Base-by-base conservation (phyloP, 345 rosid genomes). In the Brassica incana region DNA sequence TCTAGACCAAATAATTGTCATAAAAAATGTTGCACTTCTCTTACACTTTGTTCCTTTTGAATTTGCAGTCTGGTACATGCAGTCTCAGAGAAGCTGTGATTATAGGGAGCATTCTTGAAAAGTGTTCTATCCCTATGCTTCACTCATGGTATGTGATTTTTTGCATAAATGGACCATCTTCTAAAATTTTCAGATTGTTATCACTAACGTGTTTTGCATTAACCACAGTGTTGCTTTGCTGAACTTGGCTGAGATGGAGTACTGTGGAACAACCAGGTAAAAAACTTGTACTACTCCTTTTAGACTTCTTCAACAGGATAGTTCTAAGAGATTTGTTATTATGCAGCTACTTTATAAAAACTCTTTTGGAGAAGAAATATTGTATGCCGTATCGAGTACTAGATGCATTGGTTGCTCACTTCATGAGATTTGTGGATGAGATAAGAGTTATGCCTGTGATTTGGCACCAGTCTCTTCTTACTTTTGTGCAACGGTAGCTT, bases 241-340 rank as follows among this genome's bases (percentile, higher is more conserved):
- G 78, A 90, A 85, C 84, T 93, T 96, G 27, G 95, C 97, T 2
- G 94, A 90, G 84, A 92, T 92, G 97, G 91, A 96, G 75, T 93
- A 96, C 69, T 92, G 97, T 77, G 98, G 99, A 45, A 92, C 99
- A 58, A 95, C 98, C 40, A 95, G 99, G 99, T 93, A 88, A 64
- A 29, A 27, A 27, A 27, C 14, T 5, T 8, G 10, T 56, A 12
- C 14, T 48, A 48, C 1, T 18, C 50, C 3, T 40, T 40, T 40
- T 40, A 11, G 12, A n/a, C 6, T 29, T 64, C 14, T 50, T 48
- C 11, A 32, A 18, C 16, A 20, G 50, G 48, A 69, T 66, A 33
- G 74, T 56, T 35, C 3, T 59, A 54, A 35, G 18, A 48, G 27
- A 50, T 15, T n/a, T 60, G 2, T 59, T 54, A 33, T 38, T 6